Conservation (phyloP, 2,329 filamentous ascomycete species). For the Gyromitra esculenta region DNA sequence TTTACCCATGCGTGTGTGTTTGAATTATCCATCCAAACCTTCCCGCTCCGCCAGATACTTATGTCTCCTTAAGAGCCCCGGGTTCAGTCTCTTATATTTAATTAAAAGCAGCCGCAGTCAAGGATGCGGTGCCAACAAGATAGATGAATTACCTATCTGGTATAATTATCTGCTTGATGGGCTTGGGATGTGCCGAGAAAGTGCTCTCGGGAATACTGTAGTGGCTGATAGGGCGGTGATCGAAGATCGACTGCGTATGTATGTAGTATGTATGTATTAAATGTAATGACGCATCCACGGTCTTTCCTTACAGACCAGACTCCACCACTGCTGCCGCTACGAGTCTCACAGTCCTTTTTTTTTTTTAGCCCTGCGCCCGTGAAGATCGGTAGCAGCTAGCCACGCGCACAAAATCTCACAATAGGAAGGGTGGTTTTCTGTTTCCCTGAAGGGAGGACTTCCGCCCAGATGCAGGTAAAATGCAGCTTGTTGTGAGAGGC, state of each 20-base stretch:
- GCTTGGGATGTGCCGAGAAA: conserved; percentile 30
- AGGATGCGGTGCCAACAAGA: conserved; percentile 27
- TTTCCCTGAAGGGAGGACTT: conserved; percentile 30
- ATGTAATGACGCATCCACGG: conserved; percentile 44
- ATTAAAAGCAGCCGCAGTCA: conserved; percentile 41
- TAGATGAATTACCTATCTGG: conserved; percentile 37
- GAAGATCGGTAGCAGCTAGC: conserved; percentile 33
- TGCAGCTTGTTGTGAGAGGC: conserved; percentile 38
- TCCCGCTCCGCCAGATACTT: conserved; percentile 48
- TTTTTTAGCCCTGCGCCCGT: conserved; percentile 13
- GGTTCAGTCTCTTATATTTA: conserved; percentile 52
- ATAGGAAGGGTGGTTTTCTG: conserved; percentile 34
- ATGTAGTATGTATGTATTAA: conserved; percentile 22
- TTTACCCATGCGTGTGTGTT: conserved; percentile 52
- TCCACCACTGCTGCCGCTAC: conserved; percentile 21
- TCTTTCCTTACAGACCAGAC: conserved; percentile 38
- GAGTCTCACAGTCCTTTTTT: conserved; percentile 26
- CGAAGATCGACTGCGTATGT: conserved; percentile 51
- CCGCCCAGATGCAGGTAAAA: conserved; percentile 33
- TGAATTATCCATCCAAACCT: conserved; percentile 51
- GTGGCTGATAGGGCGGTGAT: conserved; percentile 47
- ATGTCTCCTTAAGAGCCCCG: conserved; percentile 37
- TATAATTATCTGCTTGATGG: conserved; percentile 28
- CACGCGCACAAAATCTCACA: conserved; percentile 37
- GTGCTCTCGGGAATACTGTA: conserved; percentile 27